Evolutionary conservation across 2,329 filamentous ascomycete species (phyloP).

Genomic region (Botryotinia convoluta): DNA sequence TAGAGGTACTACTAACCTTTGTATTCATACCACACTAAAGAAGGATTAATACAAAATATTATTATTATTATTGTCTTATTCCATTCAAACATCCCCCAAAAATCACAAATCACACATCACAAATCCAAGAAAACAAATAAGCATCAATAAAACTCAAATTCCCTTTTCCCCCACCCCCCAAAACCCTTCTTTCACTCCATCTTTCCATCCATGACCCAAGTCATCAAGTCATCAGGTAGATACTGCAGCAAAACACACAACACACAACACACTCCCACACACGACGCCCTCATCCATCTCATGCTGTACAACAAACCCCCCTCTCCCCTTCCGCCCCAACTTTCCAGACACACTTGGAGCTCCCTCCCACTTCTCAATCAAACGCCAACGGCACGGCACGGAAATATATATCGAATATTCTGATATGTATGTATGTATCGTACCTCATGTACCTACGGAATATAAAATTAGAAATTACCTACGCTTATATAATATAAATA

Average conservation of each 20-base stretch:
- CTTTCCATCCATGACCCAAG: not conserved
- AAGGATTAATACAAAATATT: too few species aligned
- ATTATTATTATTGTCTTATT: too few species aligned
- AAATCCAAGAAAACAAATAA: not conserved
- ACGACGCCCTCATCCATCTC: not conserved
- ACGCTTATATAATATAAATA: not conserved
- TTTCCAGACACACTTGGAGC: not conserved
- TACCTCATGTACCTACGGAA: too few species aligned
- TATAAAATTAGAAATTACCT: too few species aligned
- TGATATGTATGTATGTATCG: too few species aligned
- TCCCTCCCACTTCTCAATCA: too few species aligned
- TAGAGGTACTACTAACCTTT: not conserved
- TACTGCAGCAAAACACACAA: not conserved
- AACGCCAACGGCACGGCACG: not conserved
- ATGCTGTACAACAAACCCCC: not conserved
- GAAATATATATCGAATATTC: not conserved
- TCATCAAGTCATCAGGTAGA: not conserved
- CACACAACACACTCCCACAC: not conserved
- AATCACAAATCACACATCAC: not conserved
- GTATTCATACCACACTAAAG: not conserved
- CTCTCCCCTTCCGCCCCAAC: not conserved
- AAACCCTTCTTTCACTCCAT: not conserved
- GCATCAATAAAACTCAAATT: not conserved
- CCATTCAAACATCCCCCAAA: too few species aligned
- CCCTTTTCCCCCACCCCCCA: not conserved